A percentile compares a stretch with the other conserved stretches of the same genome.
Evolutionary conservation across 371 early-diverging fungal species (phyloP).

Genomic region (Capniomyces stellatus): DNA sequence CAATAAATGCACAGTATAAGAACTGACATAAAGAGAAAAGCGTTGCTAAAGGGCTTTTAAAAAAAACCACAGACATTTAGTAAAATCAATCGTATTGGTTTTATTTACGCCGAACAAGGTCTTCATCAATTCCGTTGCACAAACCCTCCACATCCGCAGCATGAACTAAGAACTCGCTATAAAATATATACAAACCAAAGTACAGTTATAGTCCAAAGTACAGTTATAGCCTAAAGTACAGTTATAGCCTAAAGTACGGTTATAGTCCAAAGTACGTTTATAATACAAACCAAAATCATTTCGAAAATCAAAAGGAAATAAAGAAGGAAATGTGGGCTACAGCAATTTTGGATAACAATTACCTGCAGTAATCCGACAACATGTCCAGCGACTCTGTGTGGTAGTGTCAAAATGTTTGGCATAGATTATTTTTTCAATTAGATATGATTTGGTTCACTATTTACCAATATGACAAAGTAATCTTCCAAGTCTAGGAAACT

Average conservation of each 20-base stretch:
- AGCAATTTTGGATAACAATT: constrained; percentile 22
- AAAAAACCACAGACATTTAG: background rate
- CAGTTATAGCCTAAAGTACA: too few relatives aligned
- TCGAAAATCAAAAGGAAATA: background rate
- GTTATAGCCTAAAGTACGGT: too few relatives aligned
- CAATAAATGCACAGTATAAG: background rate
- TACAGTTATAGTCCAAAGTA: too few relatives aligned
- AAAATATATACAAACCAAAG: too few relatives aligned
- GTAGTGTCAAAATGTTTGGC: background rate
- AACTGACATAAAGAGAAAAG: constrained; percentile 18
- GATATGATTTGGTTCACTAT: background rate
- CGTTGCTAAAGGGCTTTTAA: too few relatives aligned
- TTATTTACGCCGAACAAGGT: constrained; percentile 38
- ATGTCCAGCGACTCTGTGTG: constrained; percentile 30
- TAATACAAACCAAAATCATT: background rate
- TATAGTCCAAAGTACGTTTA: too few relatives aligned
- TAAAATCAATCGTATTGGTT: background rate
- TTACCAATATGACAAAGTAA: background rate
- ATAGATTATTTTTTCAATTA: background rate
- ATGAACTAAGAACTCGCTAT: constrained; percentile 85
- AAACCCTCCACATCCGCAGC: constrained; percentile 96
- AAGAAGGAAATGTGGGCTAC: background rate
- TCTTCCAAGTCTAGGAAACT: too few relatives aligned
- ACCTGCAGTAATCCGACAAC: constrained; percentile 50
- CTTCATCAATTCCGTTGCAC: constrained; percentile 79